phyloP scores from a whole-genome alignment of 352 stramenopile species.

The Thalassiosira ordinaria region DNA sequence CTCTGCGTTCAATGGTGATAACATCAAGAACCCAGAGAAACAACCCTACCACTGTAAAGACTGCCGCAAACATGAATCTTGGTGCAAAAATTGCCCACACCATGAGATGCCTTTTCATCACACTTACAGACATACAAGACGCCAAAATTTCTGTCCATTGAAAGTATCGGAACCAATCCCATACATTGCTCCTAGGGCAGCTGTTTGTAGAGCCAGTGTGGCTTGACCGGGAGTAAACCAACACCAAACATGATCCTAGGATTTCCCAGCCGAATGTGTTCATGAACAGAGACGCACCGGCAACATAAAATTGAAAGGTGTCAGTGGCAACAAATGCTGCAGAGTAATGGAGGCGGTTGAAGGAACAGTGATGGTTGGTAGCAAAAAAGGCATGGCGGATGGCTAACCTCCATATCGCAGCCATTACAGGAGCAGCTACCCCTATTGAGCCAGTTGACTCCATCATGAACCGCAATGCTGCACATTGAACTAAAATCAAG shows the following conservation, averaged over 20 bases:
- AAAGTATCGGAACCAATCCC: conserved; percentile 74
- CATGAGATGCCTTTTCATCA: conserved; percentile 83
- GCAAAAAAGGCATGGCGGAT: conserved; percentile 80
- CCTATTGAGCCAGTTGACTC: conserved; percentile 44
- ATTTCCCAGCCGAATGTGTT: conserved; percentile 86
- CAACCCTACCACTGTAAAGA: conserved; percentile 67
- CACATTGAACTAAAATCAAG: conserved; percentile 67
- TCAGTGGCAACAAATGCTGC: conserved; percentile 81
- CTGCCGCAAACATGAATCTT: conserved; percentile 75
- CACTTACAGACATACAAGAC: conserved; percentile 79
- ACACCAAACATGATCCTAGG: conserved; percentile 67
- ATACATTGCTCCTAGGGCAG: conserved; percentile 38
- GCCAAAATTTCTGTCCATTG: conserved; percentile 74
- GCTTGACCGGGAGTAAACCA: conserved; percentile 34
- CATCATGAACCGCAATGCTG: conserved; percentile 60
- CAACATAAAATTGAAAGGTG: conserved; percentile 76
- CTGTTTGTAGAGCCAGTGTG: conserved; percentile 13
- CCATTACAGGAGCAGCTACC: conserved; percentile 60
- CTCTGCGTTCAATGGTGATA: not conserved
- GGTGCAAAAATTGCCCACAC: conserved; percentile 85
- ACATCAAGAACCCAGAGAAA: conserved; percentile 32
- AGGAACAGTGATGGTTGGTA: conserved; percentile 81
- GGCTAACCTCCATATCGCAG: conserved; percentile 70
- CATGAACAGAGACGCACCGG: conserved; percentile 73
- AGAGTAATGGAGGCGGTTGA: conserved; percentile 81